A percentile compares a stretch with the other conserved stretches of the same genome.
phyloP scores from a whole-genome alignment of 148 eudicot genomes.

The Camellia granthamiana region DNA sequence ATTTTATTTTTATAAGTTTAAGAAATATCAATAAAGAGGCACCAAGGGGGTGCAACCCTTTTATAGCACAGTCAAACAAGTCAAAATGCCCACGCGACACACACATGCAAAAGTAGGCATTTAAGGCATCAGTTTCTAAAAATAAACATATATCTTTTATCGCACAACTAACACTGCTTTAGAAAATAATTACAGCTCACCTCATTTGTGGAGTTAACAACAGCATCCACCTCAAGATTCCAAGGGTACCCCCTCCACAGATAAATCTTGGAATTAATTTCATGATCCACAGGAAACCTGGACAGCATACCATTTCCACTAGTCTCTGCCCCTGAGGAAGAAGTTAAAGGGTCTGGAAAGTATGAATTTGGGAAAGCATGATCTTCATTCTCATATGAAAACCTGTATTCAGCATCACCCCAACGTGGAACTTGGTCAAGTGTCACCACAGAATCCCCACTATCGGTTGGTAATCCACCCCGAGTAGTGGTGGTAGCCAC shows the following conservation, averaged over 20 bases:
- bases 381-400: slow-evolving; percentile 63
- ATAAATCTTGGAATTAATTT: slow-evolving; percentile 83
- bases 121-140: neutral
- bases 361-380: slow-evolving; percentile 38
- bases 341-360: slow-evolving; percentile 81
- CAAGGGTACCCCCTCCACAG: slow-evolving; percentile 98
- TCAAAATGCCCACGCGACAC: neutral
- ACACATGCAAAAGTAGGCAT: neutral
- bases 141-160: neutral
- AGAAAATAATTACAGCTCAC: slow-evolving; percentile 30
- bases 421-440: slow-evolving; percentile 94
- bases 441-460: slow-evolving; percentile 73
- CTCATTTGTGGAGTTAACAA: slow-evolving; percentile 98
- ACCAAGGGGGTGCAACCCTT: neutral
- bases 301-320: slow-evolving; percentile 63
- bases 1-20: too few species aligned
- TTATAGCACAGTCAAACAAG: neutral
- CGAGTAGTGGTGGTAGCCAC: slow-evolving; percentile 56
- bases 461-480: slow-evolving; percentile 75
- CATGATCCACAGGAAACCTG: slow-evolving; percentile 85
- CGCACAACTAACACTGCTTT: neutral
- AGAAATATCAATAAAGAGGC: too few species aligned
- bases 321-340: slow-evolving; percentile 57
- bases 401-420: slow-evolving; percentile 76
- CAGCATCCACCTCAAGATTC: slow-evolving; percentile 99